Base-by-base conservation (phyloP, 257 asterid species). In the Nyctanthes arbortristis region DNA sequence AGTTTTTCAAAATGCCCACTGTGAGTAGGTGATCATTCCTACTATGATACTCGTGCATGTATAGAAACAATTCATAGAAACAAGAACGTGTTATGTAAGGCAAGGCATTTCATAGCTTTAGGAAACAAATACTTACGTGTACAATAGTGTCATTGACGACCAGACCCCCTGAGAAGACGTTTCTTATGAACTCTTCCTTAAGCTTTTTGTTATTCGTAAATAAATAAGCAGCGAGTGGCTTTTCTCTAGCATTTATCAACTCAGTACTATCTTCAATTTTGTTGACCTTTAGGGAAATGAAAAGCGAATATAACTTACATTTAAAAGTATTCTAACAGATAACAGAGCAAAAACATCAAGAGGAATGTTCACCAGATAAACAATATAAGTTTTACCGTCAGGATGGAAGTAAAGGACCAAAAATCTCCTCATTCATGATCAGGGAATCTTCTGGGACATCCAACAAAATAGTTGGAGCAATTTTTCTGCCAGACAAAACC, bases 201-300 rank as follows among this genome's bases (percentile, higher is more conserved):
- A 92, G 91, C 71, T 73, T 90, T 80, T 85, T 85, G 87, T 87
- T 80, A 67, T 83, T 77, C 11, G 98, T 85, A 80, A 92, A 92
- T 39, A 92, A 56, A 80, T 90, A 92, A 4, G 98, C 95, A 61
- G 97, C 98, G 45, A 92, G 97, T 30, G 98, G 94, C 73, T 89
- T 92, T 47, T 84, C 97, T 82, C 76, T 90, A 67, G 90, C 80
- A 47, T 34, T 81, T 60, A 92, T 85, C 36, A 86, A 52, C 7
- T 56, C 66, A 66, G 90, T 76, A 65, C 88, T 68, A 9, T 90
- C 96, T 82, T 85, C 87, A 34, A 90, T 76, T 47, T 79, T 85
- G 69, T 81, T 67, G 30, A 92, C 97, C 98, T 92, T 74, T 70
- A 47, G 24, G 61, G n/a, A n/a, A 75, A 69, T 13, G 54, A 71